Percentiles rank a stretch among this genome's conserved stretches.
Conservation (phyloP, 2,329 filamentous ascomycete species). For the Ascocoryne sarcoides region DNA sequence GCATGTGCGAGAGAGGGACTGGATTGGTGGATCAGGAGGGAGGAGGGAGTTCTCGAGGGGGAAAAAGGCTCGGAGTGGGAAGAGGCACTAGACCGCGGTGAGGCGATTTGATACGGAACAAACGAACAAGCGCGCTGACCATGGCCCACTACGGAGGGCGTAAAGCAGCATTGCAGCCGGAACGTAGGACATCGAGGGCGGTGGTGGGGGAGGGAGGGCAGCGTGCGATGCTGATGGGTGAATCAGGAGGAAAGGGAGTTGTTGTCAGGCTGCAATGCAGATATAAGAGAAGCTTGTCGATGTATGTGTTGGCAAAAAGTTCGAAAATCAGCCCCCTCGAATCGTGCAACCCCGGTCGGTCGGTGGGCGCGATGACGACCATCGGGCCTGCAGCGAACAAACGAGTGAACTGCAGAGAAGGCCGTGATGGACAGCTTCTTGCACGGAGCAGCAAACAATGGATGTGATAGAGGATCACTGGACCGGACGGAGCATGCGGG, state of each 20-base stretch:
- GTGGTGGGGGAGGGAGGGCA: conserved; percentile 4
- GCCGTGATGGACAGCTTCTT: too few species aligned
- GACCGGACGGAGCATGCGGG: too few species aligned
- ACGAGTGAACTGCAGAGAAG: too few species aligned
- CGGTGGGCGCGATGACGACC: not conserved
- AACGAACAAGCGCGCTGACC: conserved; percentile 33
- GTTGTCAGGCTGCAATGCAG: conserved; percentile 22
- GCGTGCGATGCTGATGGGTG: conserved; percentile 5
- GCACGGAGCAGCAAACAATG: too few species aligned
- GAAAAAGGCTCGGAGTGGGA: conserved; percentile 11
- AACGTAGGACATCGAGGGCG: conserved; percentile 5
- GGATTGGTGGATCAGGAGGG: conserved; percentile 22
- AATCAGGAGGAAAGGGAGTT: conserved; percentile 1
- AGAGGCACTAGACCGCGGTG: conserved; percentile 8
- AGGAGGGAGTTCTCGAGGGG: conserved; percentile 4
- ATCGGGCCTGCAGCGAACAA: not conserved
- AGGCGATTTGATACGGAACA: conserved; percentile 15
- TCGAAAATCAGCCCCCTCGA: not conserved
- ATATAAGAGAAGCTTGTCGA: conserved; percentile 1
- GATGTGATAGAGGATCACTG: too few species aligned
- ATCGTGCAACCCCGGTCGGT: not conserved
- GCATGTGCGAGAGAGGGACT: conserved; percentile 17
- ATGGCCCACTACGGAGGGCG: conserved; percentile 24
- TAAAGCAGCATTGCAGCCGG: conserved; percentile 18
- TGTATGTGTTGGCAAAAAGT: not conserved